A percentile compares a stretch with the other conserved stretches of the same genome.
phyloP scores from a whole-genome alignment of 192 early-diverging fungal species.

The Umbelopsis sp. region DNA sequence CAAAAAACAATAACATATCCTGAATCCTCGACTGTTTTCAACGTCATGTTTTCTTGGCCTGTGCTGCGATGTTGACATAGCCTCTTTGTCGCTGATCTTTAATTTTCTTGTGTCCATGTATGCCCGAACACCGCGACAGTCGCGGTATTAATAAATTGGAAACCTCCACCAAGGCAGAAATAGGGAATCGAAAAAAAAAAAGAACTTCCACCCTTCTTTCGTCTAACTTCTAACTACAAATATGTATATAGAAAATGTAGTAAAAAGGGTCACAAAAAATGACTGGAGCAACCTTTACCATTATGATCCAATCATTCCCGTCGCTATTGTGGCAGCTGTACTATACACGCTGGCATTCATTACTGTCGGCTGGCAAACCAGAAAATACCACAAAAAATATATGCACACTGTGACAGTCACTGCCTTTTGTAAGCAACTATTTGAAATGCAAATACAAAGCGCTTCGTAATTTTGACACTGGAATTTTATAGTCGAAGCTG shows the following conservation, averaged over 20 bases:
- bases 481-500: not conserved
- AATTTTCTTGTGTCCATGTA: not conserved
- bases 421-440: not conserved
- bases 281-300: slow-evolving; percentile 1
- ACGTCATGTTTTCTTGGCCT: not conserved
- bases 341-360: not conserved
- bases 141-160: not conserved
- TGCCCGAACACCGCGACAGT: slow-evolving; percentile 1
- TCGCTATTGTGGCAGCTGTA: not conserved
- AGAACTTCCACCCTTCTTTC: not conserved
- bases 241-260: not conserved
- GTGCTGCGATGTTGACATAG: not conserved
- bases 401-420: slow-evolving; percentile 4
- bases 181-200: not conserved
- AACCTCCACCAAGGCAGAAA: not conserved
- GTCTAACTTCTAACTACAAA: not conserved
- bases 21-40: not conserved
- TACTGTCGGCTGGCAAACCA: not conserved
- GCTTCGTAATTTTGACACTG: not conserved
- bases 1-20: too few relatives aligned
- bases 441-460: too few relatives aligned
- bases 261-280: not conserved
- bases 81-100: not conserved
- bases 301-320: slow-evolving; percentile 4
- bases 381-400: not conserved